phyloP scores from a whole-genome alignment of 768 basidiomycete genomes.

The Boletus sensibilis region DNA sequence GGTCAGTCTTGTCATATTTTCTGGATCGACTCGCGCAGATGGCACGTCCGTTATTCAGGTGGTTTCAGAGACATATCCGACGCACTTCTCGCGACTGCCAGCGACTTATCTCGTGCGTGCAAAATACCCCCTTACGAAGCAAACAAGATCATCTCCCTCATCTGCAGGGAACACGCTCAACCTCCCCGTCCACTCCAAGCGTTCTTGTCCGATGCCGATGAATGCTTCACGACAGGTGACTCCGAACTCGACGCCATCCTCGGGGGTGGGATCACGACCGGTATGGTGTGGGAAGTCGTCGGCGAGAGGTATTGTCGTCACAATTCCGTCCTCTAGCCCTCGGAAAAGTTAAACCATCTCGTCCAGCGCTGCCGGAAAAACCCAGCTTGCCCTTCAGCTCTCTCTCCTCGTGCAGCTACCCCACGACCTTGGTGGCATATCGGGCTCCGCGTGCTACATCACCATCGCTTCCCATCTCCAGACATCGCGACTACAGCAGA shows the following conservation, averaged over 20 bases:
- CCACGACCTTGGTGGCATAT: slow-evolving; percentile 50
- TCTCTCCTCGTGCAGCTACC: slow-evolving; percentile 78
- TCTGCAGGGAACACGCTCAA: slow-evolving; percentile 45
- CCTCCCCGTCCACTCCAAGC: slow-evolving; percentile 43
- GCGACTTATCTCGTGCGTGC: slow-evolving; percentile 58
- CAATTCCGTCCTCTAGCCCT: neutral
- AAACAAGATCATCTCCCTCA: slow-evolving; percentile 46
- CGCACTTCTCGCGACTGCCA: slow-evolving; percentile 46
- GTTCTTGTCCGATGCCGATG: slow-evolving; percentile 36
- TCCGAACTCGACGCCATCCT: slow-evolving; percentile 60
- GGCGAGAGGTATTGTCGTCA: slow-evolving; percentile 71
- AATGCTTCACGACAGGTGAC: slow-evolving; percentile 75
- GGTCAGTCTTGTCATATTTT: slow-evolving; percentile 28
- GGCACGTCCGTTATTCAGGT: slow-evolving; percentile 35
- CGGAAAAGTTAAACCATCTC: slow-evolving; percentile 3
- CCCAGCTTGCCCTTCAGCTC: slow-evolving; percentile 85
- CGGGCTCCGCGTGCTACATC: slow-evolving; percentile 73
- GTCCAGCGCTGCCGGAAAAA: slow-evolving; percentile 88
- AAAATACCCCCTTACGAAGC: slow-evolving; percentile 50
- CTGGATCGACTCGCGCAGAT: neutral
- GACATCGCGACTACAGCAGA: slow-evolving; percentile 66
- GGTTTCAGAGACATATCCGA: slow-evolving; percentile 48
- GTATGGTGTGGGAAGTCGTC: slow-evolving; percentile 83
- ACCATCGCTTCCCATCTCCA: slow-evolving; percentile 70
- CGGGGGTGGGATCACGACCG: slow-evolving; percentile 76